Conservation (phyloP, 1,284 basidiomycete species). For the Meira nashicola region DNA sequence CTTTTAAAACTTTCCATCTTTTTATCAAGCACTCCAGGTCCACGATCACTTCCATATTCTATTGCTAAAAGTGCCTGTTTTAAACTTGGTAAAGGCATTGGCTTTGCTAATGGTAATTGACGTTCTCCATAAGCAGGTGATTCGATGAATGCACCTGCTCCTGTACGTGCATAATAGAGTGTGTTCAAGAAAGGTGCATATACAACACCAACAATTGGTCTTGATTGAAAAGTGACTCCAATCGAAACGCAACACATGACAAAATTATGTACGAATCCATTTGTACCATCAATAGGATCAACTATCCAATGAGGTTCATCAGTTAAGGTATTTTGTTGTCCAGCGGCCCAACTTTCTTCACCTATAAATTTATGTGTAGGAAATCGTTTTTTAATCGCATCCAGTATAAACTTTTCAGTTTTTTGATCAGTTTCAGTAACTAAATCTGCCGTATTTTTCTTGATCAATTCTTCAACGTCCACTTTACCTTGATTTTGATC, state of each 20-base stretch:
- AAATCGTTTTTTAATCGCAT: conserved; percentile 65
- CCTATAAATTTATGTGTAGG: conserved; percentile 80
- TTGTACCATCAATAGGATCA: background rate
- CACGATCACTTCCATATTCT: conserved; percentile 87
- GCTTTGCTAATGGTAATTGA: conserved; percentile 62
- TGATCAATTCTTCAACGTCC: conserved; percentile 15
- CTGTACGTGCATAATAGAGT: conserved; percentile 75
- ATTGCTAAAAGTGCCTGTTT: conserved; percentile 77
- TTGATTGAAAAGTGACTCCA: conserved; percentile 75
- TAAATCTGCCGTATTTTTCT: conserved; percentile 56
- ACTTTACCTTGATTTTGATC: conserved; percentile 12
- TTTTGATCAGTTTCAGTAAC: conserved; percentile 96
- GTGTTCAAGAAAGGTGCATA: conserved; percentile 73
- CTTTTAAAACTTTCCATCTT: conserved; percentile 71
- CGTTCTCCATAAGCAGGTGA: conserved; percentile 48
- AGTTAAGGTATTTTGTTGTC: conserved; percentile 66
- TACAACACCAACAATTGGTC: conserved; percentile 66
- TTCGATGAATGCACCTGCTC: conserved; percentile 71
- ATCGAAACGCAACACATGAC: conserved; percentile 86
- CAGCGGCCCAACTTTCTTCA: conserved; percentile 77
- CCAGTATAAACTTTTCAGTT: conserved; percentile 79
- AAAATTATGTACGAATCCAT: conserved; percentile 59
- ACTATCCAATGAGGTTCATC: conserved; percentile 76
- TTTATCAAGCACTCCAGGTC: conserved; percentile 56
- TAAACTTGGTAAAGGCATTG: conserved; percentile 68